A percentile compares a stretch with the other conserved stretches of the same genome.
Evolutionary conservation across 202 grass and related monocot species (phyloP).

Genomic region (Hordeum pubiflorum): DNA sequence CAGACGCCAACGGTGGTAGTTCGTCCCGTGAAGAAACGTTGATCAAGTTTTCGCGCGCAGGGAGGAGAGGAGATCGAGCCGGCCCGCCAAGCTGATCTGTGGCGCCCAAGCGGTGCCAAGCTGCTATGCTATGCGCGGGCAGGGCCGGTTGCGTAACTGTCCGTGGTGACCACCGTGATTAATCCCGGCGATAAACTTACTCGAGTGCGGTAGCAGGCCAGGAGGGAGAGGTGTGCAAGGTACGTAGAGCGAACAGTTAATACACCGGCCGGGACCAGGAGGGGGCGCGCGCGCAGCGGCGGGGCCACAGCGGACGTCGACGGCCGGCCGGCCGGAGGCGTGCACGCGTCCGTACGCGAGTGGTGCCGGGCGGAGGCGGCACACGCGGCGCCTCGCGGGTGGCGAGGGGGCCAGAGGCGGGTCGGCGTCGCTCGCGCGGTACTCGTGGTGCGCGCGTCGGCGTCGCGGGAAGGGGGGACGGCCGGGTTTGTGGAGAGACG

Average conservation of each 20-base stretch:
- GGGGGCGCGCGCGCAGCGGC: constrained; percentile 4
- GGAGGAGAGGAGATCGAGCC: background rate
- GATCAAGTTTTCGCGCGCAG: no score
- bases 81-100: background rate
- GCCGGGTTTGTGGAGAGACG: background rate
- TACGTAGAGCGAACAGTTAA: background rate
- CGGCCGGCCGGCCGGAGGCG: background rate
- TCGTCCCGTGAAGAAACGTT: no score
- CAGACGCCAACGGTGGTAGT: no score
- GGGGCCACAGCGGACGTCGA: constrained; percentile 21
- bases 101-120: background rate
- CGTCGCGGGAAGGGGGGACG: background rate
- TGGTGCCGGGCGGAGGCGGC: background rate
- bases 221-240: constrained; percentile 6
- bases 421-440: constrained; percentile 21
- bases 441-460: constrained; percentile 26
- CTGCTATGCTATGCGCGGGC: background rate
- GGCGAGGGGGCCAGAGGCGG: background rate
- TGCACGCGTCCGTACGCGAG: constrained; percentile 8
- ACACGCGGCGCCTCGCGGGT: constrained; percentile 20
- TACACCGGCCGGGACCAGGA: background rate
- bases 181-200: constrained; percentile 11
- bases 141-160: constrained; percentile 19
- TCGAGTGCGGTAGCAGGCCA: background rate
- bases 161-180: constrained; percentile 26